Evolutionary conservation across 768 basidiomycete species (phyloP).

Genomic region (Russula griseocarnosa): DNA sequence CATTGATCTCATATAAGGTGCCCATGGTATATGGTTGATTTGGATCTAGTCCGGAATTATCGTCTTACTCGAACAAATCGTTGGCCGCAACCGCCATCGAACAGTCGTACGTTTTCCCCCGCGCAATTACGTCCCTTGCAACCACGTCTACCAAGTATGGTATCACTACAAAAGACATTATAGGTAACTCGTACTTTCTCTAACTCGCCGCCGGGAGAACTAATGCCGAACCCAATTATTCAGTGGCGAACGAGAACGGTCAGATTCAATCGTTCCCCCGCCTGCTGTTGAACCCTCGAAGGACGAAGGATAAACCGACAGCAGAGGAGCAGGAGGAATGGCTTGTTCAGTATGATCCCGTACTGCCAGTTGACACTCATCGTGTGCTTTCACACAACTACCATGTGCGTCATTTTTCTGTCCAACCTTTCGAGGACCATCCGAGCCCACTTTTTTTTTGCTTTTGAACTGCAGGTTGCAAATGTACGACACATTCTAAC

Average conservation of each 20-base stretch:
- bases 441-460: neutral
- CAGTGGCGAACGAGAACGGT: conserved; percentile 73
- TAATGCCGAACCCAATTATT: neutral
- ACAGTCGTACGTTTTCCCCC: conserved; percentile 66
- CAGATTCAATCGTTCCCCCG: conserved; percentile 74
- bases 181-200: conserved; percentile 52
- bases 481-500: conserved; percentile 67
- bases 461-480: conserved; percentile 50
- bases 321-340: conserved; percentile 78
- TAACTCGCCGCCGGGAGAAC: neutral
- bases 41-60: conserved; percentile 46
- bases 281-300: conserved; percentile 73
- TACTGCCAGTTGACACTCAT: conserved; percentile 65
- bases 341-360: conserved; percentile 78
- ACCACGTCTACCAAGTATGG: conserved; percentile 85
- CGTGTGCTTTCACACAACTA: conserved; percentile 55
- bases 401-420: conserved; percentile 39
- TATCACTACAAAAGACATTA: conserved; percentile 79
- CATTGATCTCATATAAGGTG: neutral
- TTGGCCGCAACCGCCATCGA: conserved; percentile 56
- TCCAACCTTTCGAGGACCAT: neutral
- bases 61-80: conserved; percentile 52
- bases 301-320: conserved; percentile 74
- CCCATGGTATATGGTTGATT: neutral
- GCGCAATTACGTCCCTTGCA: conserved; percentile 62